These are phyloP conservation scores for Planoprotostelium fungivorum DNA, from an alignment of 78 protist species.

Conservation along the genomic window DNA sequence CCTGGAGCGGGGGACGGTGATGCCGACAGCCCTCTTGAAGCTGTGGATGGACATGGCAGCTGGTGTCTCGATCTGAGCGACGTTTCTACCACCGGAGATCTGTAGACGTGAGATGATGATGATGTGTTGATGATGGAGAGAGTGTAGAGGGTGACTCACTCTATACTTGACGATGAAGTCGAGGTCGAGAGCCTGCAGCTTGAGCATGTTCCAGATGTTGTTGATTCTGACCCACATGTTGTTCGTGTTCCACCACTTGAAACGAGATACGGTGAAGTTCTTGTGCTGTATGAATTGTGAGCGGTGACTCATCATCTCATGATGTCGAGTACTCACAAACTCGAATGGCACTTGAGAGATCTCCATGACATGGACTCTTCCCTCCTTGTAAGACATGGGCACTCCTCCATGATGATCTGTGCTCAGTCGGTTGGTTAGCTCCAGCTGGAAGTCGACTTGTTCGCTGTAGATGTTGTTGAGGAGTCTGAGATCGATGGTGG, in stretches of 20 bases:
- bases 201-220: conserved; percentile 36
- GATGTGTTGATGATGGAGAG: background rate
- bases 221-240: conserved; percentile 89
- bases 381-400: conserved; percentile 69
- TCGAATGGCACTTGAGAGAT: conserved; percentile 89
- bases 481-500: conserved; percentile 79
- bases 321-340: background rate
- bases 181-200: conserved; percentile 8
- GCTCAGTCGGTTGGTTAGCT: conserved; percentile 85
- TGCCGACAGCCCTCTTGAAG: conserved; percentile 79
- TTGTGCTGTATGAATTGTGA: conserved; percentile 65
- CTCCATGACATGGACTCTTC: conserved; percentile 72
- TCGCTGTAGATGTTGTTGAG: conserved; percentile 42
- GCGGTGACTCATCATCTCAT: background rate
- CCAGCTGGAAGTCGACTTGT: conserved; percentile 77
- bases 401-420: conserved; percentile 97
- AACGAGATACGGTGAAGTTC: conserved; percentile 66
- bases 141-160: background rate
- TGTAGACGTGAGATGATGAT: background rate
- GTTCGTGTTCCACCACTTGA: conserved; percentile 95
- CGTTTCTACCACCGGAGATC: conserved; percentile 4
- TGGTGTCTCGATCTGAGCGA: conserved; percentile 97
- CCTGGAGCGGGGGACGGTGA: conserved; percentile 92
- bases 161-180: background rate
- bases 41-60: conserved; percentile 89